These are phyloP conservation scores for Aspergillus versicolor DNA, from an alignment of 2,329 filamentous ascomycete species.

Conservation along the genomic window DNA sequence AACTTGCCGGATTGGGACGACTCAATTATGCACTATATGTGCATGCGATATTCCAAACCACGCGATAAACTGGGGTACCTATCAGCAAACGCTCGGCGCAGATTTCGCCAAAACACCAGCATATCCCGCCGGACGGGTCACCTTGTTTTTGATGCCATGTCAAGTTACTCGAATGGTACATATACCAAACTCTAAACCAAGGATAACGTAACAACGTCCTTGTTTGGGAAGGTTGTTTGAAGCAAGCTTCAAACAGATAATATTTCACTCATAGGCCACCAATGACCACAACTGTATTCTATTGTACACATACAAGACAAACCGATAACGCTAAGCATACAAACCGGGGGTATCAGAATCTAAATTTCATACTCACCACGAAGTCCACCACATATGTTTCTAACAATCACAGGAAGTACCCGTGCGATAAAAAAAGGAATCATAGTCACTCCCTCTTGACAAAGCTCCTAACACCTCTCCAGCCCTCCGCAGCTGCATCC, in stretches of 20 bases:
- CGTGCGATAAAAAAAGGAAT: neutral
- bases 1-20: neutral
- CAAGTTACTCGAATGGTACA: neutral
- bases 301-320: slow-evolving; percentile 1
- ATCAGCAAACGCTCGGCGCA: neutral
- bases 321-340: slow-evolving; percentile 5
- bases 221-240: neutral
- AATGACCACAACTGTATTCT: neutral
- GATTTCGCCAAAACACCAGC: neutral
- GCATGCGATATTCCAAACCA: neutral
- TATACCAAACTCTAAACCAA: neutral
- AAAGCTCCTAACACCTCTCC: slow-evolving; percentile 47
- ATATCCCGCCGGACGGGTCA: neutral
- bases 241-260: neutral
- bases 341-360: slow-evolving; percentile 19
- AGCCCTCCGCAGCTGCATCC: slow-evolving; percentile 44
- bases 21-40: too few species aligned
- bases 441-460: slow-evolving; percentile 34
- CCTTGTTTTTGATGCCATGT: neutral
- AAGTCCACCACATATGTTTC: neutral
- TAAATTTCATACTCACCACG: neutral
- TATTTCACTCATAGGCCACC: neutral
- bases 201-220: neutral
- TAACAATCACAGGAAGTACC: neutral
- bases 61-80: neutral